Percentiles rank a stretch among this genome's conserved stretches.
Evolutionary conservation across 2,329 filamentous ascomycete genomes (phyloP).

Genomic region (Aspergillus aculeatinus): DNA sequence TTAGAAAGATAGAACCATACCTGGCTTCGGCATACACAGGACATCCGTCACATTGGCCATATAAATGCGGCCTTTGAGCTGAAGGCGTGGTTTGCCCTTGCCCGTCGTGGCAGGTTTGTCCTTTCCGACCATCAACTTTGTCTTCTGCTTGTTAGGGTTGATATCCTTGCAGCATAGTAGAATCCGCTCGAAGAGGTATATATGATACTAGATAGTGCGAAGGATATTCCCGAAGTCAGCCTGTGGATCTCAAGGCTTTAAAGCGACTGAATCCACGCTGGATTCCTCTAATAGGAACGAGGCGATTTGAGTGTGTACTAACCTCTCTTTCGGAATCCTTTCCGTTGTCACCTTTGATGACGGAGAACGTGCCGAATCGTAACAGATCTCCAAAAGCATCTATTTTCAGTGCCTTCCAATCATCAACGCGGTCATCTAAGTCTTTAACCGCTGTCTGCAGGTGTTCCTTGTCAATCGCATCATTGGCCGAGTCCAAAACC

Average conservation of each 20-base stretch:
- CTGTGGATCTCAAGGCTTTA: conserved; percentile 13
- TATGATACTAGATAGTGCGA: conserved; percentile 69
- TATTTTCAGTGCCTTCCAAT: conserved; percentile 93
- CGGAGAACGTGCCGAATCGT: conserved; percentile 84
- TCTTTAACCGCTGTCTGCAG: conserved; percentile 81
- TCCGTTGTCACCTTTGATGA: conserved; percentile 72
- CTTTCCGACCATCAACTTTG: conserved; percentile 61
- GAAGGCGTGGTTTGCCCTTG: conserved; percentile 73
- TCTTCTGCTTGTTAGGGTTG: conserved; percentile 76
- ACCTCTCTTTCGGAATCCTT: conserved; percentile 92
- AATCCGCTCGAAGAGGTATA: conserved; percentile 95
- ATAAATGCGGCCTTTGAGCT: conserved; percentile 95
- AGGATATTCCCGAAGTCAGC: conserved; percentile 10
- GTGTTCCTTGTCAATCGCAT: conserved; percentile 85
- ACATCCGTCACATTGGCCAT: conserved; percentile 99
- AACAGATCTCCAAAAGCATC: conserved; percentile 89
- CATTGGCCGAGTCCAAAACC: conserved; percentile 81
- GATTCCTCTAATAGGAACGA: background rate
- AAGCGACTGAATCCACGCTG: too few species aligned
- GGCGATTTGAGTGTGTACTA: conserved; percentile 31
- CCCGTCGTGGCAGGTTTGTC: conserved; percentile 70
- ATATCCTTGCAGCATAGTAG: conserved; percentile 96
- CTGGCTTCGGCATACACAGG: conserved; percentile 81
- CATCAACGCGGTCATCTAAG: conserved; percentile 78
- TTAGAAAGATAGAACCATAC: conserved; percentile 48